Conservation (phyloP, 1,139 yeast genomes). For the Meyerozyma sp. region DNA sequence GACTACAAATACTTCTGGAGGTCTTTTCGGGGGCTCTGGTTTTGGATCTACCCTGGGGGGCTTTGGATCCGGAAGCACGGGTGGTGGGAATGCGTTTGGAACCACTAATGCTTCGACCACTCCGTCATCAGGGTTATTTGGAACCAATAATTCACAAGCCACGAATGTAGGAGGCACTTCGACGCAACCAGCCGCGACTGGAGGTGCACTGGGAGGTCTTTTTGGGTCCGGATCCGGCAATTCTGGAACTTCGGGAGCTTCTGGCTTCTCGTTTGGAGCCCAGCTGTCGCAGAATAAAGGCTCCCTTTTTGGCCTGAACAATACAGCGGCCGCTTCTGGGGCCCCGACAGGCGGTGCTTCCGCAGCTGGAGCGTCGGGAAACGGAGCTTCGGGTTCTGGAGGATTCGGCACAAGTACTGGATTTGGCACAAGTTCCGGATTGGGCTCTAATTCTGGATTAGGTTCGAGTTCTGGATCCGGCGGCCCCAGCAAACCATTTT, state of each 20-base stretch:
- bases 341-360: background rate
- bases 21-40: background rate
- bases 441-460: background rate
- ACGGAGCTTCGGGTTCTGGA: constrained; percentile 7
- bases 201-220: constrained; percentile 3
- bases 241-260: constrained; percentile 7
- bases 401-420: background rate
- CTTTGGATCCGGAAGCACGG: background rate
- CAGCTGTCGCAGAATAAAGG: background rate
- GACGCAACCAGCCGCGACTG: constrained; percentile 1
- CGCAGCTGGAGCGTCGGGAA: background rate
- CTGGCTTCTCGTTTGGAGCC: constrained; percentile 18
- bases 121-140: background rate
- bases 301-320: background rate
- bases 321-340: background rate
- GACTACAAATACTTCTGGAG: background rate
- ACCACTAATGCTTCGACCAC: background rate
- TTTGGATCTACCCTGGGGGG: background rate
- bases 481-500: background rate
- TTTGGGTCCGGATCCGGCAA: constrained; percentile 2
- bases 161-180: background rate
- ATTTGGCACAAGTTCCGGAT: background rate
- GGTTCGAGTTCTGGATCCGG: background rate
- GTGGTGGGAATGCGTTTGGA: background rate
- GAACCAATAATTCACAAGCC: background rate